Percentiles rank a stretch among this genome's conserved stretches.
Evolutionary conservation across 345 rosid species (phyloP).

Genomic region (Euclidium syriacum): DNA sequence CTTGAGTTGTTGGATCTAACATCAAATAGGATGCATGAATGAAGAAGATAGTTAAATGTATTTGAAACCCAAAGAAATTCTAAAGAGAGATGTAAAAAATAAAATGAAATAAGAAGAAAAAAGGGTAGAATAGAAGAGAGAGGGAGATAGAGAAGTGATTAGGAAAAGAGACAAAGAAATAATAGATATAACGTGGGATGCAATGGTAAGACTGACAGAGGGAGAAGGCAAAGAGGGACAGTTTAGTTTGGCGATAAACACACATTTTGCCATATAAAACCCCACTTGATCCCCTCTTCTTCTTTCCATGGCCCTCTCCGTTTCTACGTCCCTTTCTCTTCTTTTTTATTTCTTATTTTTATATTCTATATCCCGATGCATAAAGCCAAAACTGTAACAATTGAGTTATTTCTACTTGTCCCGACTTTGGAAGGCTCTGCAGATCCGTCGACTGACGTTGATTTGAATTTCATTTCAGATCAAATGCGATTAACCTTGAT

Average conservation of each 20-base stretch:
- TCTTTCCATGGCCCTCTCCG: constrained; percentile 20
- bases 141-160: constrained; percentile 1
- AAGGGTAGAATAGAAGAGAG: too few species aligned
- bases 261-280: constrained; percentile 30
- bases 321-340: constrained; percentile 25
- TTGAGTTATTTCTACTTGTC: constrained; percentile 1
- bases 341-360: constrained; percentile 14
- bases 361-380: constrained; percentile 3
- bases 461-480: background rate
- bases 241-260: constrained; percentile 33
- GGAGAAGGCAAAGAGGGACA: constrained; percentile 32
- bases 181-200: constrained; percentile 31
- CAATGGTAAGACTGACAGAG: constrained; percentile 33
- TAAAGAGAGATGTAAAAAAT: background rate
- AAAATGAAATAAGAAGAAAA: too few species aligned
- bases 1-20: background rate
- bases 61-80: background rate
- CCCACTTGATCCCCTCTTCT: constrained; percentile 36
- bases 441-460: constrained; percentile 1
- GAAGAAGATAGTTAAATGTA: background rate
- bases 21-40: background rate
- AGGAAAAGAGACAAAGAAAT: constrained; percentile 22
- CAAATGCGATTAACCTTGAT: too few species aligned
- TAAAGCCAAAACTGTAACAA: constrained; percentile 12
- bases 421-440: constrained; percentile 16